Evolutionary conservation across 495 filamentous ascomycete genomes (phyloP).

Genomic region (Daldinia vernicosa): DNA sequence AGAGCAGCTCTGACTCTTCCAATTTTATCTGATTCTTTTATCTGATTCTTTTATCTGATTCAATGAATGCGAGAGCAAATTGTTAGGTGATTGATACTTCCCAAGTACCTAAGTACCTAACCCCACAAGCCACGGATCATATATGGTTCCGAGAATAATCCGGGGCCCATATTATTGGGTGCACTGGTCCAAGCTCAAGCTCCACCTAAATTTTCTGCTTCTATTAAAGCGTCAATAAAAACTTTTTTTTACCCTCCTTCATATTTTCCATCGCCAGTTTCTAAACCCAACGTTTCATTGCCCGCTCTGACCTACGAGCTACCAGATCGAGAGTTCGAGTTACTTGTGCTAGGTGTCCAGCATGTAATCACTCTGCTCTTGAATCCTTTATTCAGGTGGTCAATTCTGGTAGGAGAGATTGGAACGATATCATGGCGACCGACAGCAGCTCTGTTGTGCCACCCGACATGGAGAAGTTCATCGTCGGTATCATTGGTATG

Average conservation of each 20-base stretch:
- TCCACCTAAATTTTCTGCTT: slow-evolving; percentile 36
- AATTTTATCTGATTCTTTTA: no score
- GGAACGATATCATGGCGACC: slow-evolving; percentile 33
- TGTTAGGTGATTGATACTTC: background rate
- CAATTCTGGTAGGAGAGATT: slow-evolving; percentile 17
- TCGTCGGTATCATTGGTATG: slow-evolving; percentile 96
- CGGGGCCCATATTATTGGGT: background rate
- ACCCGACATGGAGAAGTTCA: slow-evolving; percentile 67
- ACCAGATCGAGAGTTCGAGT: background rate
- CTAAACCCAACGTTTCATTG: slow-evolving; percentile 1
- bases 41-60: no score
- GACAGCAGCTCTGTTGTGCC: slow-evolving; percentile 29
- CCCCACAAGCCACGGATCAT: background rate
- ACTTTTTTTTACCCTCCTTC: slow-evolving; percentile 15
- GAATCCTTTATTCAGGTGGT: slow-evolving; percentile 22
- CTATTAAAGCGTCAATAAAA: slow-evolving; percentile 20
- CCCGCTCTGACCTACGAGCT: slow-evolving; percentile 12
- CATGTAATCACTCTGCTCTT: slow-evolving; percentile 27
- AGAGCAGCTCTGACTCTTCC: background rate
- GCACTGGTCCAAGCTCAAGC: slow-evolving; percentile 7
- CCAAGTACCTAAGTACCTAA: background rate
- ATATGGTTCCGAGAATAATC: background rate
- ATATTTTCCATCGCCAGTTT: slow-evolving; percentile 9
- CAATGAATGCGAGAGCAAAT: background rate
- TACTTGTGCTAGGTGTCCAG: background rate